A percentile compares a stretch with the other conserved stretches of the same genome.
These are phyloP conservation scores for Coelastrella sp. DNA, from an alignment of 139 green algal species.

Conservation along the genomic window DNA sequence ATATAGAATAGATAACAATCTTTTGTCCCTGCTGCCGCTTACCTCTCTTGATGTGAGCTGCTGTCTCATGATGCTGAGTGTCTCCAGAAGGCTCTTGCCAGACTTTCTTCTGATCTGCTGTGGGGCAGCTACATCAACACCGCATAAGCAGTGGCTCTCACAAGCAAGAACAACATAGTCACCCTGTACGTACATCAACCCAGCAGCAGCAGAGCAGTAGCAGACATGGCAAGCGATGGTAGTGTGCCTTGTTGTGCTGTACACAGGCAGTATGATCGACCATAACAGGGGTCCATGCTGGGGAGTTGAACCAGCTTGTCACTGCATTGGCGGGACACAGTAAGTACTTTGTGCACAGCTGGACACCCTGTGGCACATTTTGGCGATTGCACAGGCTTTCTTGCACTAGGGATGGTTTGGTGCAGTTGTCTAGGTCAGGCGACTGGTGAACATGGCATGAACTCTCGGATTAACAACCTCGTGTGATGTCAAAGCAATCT, in stretches of 20 bases:
- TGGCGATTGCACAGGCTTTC: too few species aligned
- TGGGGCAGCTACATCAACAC: slow-evolving; percentile 85
- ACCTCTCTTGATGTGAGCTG: slow-evolving; percentile 66
- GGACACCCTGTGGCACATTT: too few species aligned
- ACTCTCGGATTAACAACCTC: background rate
- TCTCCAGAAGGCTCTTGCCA: slow-evolving; percentile 20
- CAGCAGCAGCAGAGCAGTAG: background rate
- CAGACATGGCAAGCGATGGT: background rate
- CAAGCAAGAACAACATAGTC: background rate
- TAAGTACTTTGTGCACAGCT: too few species aligned
- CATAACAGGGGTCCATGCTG: too few species aligned
- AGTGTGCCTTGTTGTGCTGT: background rate
- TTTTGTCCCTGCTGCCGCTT: too few species aligned
- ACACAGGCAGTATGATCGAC: background rate
- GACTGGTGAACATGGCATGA: background rate
- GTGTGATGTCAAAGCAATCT: too few species aligned
- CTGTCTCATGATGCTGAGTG: slow-evolving; percentile 45
- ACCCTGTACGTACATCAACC: background rate
- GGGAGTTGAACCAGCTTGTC: too few species aligned
- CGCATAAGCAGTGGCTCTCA: slow-evolving; percentile 77
- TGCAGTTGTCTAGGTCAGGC: background rate
- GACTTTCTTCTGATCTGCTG: slow-evolving; percentile 52
- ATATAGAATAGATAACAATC: background rate
- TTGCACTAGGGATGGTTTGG: too few species aligned
- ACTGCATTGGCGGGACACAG: too few species aligned